A percentile compares a stretch with the other conserved stretches of the same genome.
Conservation (phyloP, 2,329 filamentous ascomycete genomes). For the Penicillium corylophilum region DNA sequence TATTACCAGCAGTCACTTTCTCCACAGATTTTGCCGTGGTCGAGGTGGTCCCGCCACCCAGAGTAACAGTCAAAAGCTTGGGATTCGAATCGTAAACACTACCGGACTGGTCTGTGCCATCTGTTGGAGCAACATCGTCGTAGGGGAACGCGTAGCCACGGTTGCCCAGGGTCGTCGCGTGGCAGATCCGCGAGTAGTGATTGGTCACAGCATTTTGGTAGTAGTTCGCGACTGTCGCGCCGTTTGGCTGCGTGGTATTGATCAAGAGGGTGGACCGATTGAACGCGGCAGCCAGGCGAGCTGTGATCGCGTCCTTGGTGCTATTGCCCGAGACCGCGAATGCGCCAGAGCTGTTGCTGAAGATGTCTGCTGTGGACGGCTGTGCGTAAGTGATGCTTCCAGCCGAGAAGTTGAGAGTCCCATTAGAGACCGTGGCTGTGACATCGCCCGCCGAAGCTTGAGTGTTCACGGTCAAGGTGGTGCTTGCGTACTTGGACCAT, state of each 20-base stretch:
- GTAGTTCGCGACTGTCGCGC: slow-evolving; percentile 51
- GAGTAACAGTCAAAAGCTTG: slow-evolving; percentile 54
- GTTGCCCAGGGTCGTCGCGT: slow-evolving; percentile 58
- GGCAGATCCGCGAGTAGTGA: slow-evolving; percentile 66
- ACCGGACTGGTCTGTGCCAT: slow-evolving; percentile 61
- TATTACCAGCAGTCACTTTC: neutral
- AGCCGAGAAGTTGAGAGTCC: slow-evolving; percentile 44
- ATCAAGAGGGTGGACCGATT: slow-evolving; percentile 69
- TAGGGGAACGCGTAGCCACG: slow-evolving; percentile 71
- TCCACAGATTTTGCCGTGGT: neutral
- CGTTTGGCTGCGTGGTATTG: slow-evolving; percentile 53
- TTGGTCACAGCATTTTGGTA: slow-evolving; percentile 60
- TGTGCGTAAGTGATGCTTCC: slow-evolving; percentile 53
- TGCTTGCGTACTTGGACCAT: slow-evolving; percentile 48
- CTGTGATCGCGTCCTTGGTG: slow-evolving; percentile 63
- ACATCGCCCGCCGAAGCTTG: slow-evolving; percentile 60
- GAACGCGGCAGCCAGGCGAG: slow-evolving; percentile 72
- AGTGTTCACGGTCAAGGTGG: slow-evolving; percentile 60
- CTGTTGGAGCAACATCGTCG: slow-evolving; percentile 63
- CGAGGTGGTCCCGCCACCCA: slow-evolving; percentile 47
- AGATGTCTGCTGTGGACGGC: slow-evolving; percentile 63
- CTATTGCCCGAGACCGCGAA: slow-evolving; percentile 50
- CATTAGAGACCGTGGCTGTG: slow-evolving; percentile 48
- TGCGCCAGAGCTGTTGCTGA: slow-evolving; percentile 63
- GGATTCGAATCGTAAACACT: slow-evolving; percentile 60